Base-by-base conservation (phyloP, 192 early-diverging fungal species). In the Coemansia erecta region DNA sequence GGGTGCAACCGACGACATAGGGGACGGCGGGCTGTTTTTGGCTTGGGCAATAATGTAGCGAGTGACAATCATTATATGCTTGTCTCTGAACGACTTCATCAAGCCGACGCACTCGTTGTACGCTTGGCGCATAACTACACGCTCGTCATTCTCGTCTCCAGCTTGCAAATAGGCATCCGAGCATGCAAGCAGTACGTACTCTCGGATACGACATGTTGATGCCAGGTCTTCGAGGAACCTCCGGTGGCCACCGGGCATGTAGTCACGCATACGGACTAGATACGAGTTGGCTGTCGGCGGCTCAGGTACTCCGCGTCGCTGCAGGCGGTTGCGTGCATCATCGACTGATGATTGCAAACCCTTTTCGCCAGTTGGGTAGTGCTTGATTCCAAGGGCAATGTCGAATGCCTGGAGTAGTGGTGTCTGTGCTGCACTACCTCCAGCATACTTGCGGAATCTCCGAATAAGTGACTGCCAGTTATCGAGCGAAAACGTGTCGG, bases 371-470 rank as follows among this genome's bases (percentile, higher is more conserved):
- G 89, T 91, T n/a, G 90, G 90, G 58, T 86, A 73, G 65, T 97
- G 96, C 64, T 91, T 84, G 31, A 98, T 84, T 17, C 91, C 92
- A 40, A 98, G 83, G 0, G 87, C 88, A 56, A 92, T 86, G 66
- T 98, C 96, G 23, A 97, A 71, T 17, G 87, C 85, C 63, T 96
- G 94, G 39, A 98, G 92, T 49, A 96, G 64, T n/a, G 93, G 85
- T 21, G 88, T 92, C 72, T 98, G 96, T 0, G 92, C 96, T 4
- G 96, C 94, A 73, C 91, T 93, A 0, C 91, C 96, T 33, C 96
- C 96, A 2, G 94, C 90, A 72, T 90, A 87, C 57, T 82, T 84
- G 47, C 89, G 83, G 81, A 86, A 90, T 17, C 85, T 64, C 11
- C 68, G 72, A 18, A 84, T 57, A n/a, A 84, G 58, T 44, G 80